Evolutionary conservation across 2,329 filamentous ascomycete genomes (phyloP), one percentile per base, ranked within the genome.

Genomic region (Cladosporium sphaerospermum): DNA sequence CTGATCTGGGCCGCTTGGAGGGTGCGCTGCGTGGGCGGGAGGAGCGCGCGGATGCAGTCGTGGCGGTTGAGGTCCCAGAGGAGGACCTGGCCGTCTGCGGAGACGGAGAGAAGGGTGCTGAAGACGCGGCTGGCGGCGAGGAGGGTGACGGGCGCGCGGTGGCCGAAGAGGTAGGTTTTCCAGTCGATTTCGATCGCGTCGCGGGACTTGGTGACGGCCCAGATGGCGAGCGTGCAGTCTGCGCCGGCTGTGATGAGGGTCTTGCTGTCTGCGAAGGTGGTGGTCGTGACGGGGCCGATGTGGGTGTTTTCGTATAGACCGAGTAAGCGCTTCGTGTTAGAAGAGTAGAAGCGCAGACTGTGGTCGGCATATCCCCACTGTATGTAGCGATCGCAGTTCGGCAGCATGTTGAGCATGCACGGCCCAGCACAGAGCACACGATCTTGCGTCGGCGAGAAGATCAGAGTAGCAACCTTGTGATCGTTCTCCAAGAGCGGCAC

Each of bases 281-380:
- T 85, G 52, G 84, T 84, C 0, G 90, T 92, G 28, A 99, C 80
- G 66, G 96, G 90, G 4, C 91, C 90, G 54, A 92, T 85, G 67
- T 99, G 93, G 2, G 96, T 77, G 65, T 97, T 95, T 69, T 99
- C 93, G 65, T 92, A 96, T 14, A 96, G 78, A 0, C 92, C 92
- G 34, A 95, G 82, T 18, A 87, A 77, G 75, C 89, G 91, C 64
- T 88, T 85, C 54, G 82, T 88, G 60, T 96, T 89, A 45, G 86
- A 84, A 52, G 86, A 82, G 72, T 89, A 96, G 75, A 99, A 97
- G 3, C 93, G 86, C 28, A 99, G 81, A 60, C 89, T 95, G 61
- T 88, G 89, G 69, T 99, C 93, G 0, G 89, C 87, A 62, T 95
- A 97, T 1, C 92, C 92, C 92, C 92, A 97, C 72, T 96, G 90